Percentiles rank a stretch among this genome's conserved stretches.
Conservation (phyloP, 139 green algal species). For the Micractinium conductrix region DNA sequence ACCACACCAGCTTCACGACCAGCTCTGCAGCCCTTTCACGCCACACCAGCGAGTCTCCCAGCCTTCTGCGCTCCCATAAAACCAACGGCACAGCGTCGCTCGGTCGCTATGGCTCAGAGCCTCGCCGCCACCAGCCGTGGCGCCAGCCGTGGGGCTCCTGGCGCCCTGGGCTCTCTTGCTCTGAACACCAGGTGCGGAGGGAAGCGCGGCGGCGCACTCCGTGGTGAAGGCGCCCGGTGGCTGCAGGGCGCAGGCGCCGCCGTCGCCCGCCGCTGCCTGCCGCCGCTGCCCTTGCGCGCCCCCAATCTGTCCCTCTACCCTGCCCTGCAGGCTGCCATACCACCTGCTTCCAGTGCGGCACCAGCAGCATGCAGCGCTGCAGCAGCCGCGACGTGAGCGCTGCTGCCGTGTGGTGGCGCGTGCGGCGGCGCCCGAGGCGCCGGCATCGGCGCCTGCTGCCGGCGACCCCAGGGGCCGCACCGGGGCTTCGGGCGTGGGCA, state of each 20-base stretch:
- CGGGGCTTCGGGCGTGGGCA: slow-evolving; percentile 61
- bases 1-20: no score
- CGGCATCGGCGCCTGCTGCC: background rate
- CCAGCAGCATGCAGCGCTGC: slow-evolving; percentile 20
- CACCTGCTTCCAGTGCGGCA: background rate
- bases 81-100: no score
- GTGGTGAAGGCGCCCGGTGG: no score
- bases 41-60: no score
- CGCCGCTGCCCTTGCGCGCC: background rate
- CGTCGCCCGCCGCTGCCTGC: background rate
- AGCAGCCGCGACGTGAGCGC: background rate
- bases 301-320: background rate
- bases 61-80: no score
- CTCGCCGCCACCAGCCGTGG: no score
- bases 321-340: background rate
- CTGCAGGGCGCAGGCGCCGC: slow-evolving; percentile 7
- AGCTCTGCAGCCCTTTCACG: no score
- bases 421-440: slow-evolving; percentile 1
- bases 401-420: slow-evolving; percentile 6
- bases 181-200: no score
- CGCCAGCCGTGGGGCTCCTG: no score
- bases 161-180: no score
- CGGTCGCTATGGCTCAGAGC: no score
- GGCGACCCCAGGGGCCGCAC: background rate
- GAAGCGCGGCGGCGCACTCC: no score